These are phyloP conservation scores for Leccinum aurantiacum DNA, from an alignment of 768 basidiomycete genomes.

Conservation along the genomic window DNA sequence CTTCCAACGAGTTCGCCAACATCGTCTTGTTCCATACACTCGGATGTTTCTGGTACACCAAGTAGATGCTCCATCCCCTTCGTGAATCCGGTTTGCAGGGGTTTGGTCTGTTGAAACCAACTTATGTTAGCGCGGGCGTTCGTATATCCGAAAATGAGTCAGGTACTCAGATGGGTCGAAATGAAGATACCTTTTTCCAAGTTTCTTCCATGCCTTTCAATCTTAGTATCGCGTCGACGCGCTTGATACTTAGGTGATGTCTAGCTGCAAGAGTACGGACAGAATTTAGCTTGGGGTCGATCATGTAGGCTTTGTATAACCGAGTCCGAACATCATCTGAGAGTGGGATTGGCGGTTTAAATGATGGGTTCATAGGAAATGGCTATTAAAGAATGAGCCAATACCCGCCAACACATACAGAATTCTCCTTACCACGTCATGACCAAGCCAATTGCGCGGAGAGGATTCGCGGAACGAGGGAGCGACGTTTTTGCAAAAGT, in stretches of 20 bases:
- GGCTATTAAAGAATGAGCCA: slow-evolving; percentile 47
- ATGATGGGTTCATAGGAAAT: slow-evolving; percentile 83
- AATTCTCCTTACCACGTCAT: slow-evolving; percentile 48
- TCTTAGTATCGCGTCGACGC: slow-evolving; percentile 79
- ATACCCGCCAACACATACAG: slow-evolving; percentile 1
- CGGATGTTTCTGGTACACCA: slow-evolving; percentile 44
- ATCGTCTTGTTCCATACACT: slow-evolving; percentile 13
- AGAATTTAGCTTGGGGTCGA: slow-evolving; percentile 53
- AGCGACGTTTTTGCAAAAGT: slow-evolving; percentile 23
- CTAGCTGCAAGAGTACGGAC: slow-evolving; percentile 60
- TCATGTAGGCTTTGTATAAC: slow-evolving; percentile 63
- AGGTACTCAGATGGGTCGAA: slow-evolving; percentile 55
- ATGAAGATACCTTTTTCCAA: slow-evolving; percentile 65
- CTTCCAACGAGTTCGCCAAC: slow-evolving; percentile 9
- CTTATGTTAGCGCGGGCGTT: background rate
- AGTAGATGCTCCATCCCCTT: slow-evolving; percentile 80
- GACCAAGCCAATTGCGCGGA: slow-evolving; percentile 65
- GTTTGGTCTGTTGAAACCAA: slow-evolving; percentile 46
- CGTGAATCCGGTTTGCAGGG: slow-evolving; percentile 77
- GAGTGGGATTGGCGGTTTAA: slow-evolving; percentile 76
- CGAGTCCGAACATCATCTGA: slow-evolving; percentile 56
- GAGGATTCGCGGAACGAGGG: slow-evolving; percentile 27
- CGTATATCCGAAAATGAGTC: slow-evolving; percentile 9
- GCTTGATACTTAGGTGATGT: slow-evolving; percentile 69
- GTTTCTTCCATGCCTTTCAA: slow-evolving; percentile 74